Conservation (phyloP, 805 yeast genomes). For the Hanseniaspora pseudoguilliermondii region DNA sequence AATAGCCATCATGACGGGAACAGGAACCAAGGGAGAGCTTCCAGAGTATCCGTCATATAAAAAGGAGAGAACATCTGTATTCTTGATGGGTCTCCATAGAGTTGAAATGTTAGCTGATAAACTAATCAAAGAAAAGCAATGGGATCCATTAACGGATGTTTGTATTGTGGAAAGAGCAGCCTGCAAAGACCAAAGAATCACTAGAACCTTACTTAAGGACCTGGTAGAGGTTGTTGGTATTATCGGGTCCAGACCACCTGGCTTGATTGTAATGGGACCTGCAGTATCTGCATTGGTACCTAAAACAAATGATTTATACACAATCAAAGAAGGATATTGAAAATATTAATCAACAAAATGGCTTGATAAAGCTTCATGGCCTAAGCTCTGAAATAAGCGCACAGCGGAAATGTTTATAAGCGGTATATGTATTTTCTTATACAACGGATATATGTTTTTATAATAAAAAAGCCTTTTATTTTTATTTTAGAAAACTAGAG, state of each 20-base stretch:
- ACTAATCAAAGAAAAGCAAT: constrained; percentile 37
- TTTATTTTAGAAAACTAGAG: too few relatives aligned
- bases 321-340: constrained; percentile 29
- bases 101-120: constrained; percentile 38
- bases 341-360: too few relatives aligned
- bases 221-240: constrained; percentile 62
- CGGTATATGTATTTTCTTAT: too few relatives aligned
- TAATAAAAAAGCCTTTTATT: too few relatives aligned
- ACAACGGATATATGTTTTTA: too few relatives aligned
- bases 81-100: constrained; percentile 82
- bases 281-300: constrained; percentile 47
- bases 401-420: too few relatives aligned
- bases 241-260: constrained; percentile 86
- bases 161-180: constrained; percentile 84
- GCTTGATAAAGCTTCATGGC: too few relatives aligned
- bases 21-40: constrained; percentile 74
- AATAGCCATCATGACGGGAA: constrained; percentile 85
- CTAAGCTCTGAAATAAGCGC: too few relatives aligned
- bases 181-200: constrained; percentile 82
- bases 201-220: constrained; percentile 55
- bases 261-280: constrained; percentile 67
- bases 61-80: constrained; percentile 63
- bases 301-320: constrained; percentile 18
- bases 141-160: constrained; percentile 66
- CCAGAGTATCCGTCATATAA: constrained; percentile 70